Evolutionary conservation across 495 filamentous ascomycete species (phyloP), one percentile per base, ranked within the genome.

Genomic region (Sabuloglossum arenarium): DNA sequence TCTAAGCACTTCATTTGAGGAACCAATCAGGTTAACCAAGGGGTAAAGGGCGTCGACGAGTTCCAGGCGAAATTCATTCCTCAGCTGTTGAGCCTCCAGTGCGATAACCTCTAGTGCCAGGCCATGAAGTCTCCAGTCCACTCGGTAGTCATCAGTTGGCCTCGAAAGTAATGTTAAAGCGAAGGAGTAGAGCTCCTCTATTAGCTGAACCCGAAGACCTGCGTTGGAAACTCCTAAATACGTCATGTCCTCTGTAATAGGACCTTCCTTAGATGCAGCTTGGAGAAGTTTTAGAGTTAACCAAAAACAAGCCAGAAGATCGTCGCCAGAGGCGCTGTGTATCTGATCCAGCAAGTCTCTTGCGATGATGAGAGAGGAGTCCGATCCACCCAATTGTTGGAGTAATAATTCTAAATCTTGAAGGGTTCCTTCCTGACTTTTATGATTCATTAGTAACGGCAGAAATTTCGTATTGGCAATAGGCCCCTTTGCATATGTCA

Each of bases 21-120:
- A 89, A 5, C 87, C 88, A n/a, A 97, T 72, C 32, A 87, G 76
- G 51, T 94, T 85, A 0, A 93, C 71, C 21, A 94, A 75, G 1
- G 91, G 89, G 65, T 95, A 97, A 8, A 99, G 72, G 1, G 87
- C 81, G 59, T 99, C 91, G 56, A 95, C 84, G 10, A 99, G 73
- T 63, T 97, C 89, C 2, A 78, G 74, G 16, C 85, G 79, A 65
- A 96, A 99, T 6, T 77, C 78, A 52, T 74, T 59, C 55, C 77
- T 74, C 23, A 82, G 70, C n/a, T 77, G 75, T 29, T 78, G 73
- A 1, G 86, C 81, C 57, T 84, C 77, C 45, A 87, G 75, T 16
- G 85, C 81, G 6, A 87, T 70, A 1, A 80, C 78, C 62, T 94
- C 86, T 14, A 94, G 64, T 0, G 84, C 80, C 45, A 90, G 74